A percentile compares a stretch with the other conserved stretches of the same genome.
phyloP scores from a whole-genome alignment of 2,329 filamentous ascomycete species.

The Tolypocladium inflatum region DNA sequence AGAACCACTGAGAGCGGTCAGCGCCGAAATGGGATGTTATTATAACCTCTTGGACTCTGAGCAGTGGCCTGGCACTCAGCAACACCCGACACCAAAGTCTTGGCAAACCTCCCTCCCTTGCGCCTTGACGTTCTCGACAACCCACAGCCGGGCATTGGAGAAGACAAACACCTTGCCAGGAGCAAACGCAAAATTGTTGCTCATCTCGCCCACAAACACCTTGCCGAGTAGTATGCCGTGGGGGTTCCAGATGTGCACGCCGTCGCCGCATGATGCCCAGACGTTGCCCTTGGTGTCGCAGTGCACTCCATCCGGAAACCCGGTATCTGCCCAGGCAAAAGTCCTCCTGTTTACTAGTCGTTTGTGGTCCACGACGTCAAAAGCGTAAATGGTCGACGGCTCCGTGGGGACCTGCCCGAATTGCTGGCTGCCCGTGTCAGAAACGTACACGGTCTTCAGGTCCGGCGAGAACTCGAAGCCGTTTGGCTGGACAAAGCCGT shows the following conservation, averaged over 20 bases:
- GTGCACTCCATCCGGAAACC: slow-evolving; percentile 53
- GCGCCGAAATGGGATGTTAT: no score
- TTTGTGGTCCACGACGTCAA: slow-evolving; percentile 2
- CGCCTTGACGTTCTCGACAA: slow-evolving; percentile 8
- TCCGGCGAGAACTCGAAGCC: slow-evolving; percentile 48
- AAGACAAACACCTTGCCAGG: slow-evolving; percentile 9
- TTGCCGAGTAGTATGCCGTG: slow-evolving; percentile 42
- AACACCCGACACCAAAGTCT: slow-evolving; percentile 9
- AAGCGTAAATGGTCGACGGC: slow-evolving; percentile 6
- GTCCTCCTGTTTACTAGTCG: slow-evolving; percentile 30
- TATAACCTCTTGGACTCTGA: no score
- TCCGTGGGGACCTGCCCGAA: background rate
- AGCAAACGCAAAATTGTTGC: slow-evolving; percentile 10
- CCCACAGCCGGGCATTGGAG: slow-evolving; percentile 9
- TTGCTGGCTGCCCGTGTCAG: slow-evolving; percentile 39
- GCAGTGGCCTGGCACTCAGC: background rate
- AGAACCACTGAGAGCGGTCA: no score
- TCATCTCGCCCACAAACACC: slow-evolving; percentile 25
- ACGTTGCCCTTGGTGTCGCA: slow-evolving; percentile 45
- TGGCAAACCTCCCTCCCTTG: slow-evolving; percentile 12
- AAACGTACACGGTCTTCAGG: slow-evolving; percentile 41
- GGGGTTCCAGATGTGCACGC: slow-evolving; percentile 37
- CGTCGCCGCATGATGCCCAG: slow-evolving; percentile 39
- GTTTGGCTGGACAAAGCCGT: slow-evolving; percentile 46
- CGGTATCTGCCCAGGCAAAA: slow-evolving; percentile 45